Percentiles rank a stretch among this genome's conserved stretches.
Evolutionary conservation across 106 monocot species (phyloP).

Genomic region (Dendrobium catenatum): DNA sequence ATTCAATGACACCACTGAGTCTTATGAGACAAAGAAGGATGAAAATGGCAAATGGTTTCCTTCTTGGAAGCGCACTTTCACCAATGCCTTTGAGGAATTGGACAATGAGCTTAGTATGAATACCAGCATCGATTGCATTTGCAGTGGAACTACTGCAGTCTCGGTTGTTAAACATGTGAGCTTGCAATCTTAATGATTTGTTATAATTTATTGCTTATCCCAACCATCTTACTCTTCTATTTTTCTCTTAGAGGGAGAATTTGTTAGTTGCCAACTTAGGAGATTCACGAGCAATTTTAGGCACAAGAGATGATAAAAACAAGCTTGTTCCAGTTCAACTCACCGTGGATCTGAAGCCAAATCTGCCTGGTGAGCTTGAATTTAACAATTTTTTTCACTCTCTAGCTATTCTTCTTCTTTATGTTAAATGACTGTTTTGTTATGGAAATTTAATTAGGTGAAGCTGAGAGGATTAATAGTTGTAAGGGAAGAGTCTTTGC

Average conservation of each 20-base stretch:
- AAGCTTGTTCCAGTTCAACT: slow-evolving; percentile 37
- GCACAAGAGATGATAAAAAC: slow-evolving; percentile 27
- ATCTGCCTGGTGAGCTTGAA: slow-evolving; percentile 31
- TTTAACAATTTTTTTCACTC: not conserved
- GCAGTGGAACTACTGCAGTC: slow-evolving; percentile 49
- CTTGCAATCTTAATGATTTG: not conserved
- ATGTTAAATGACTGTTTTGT: not conserved
- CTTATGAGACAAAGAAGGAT: not conserved
- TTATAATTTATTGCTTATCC: not conserved
- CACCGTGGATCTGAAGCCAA: slow-evolving; percentile 48
- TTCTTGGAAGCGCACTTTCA: slow-evolving; percentile 16
- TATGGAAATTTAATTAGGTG: slow-evolving; percentile 15
- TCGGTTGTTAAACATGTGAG: slow-evolving; percentile 34
- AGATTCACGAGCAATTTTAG: slow-evolving; percentile 42
- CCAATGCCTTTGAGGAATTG: slow-evolving; percentile 35
- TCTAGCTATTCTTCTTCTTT: not conserved
- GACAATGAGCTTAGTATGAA: slow-evolving; percentile 28
- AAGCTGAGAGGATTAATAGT: slow-evolving; percentile 36
- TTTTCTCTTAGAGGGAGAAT: slow-evolving; percentile 20
- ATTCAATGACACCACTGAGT: not conserved
- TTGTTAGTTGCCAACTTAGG: slow-evolving; percentile 46
- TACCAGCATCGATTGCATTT: slow-evolving; percentile 35
- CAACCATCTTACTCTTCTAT: not conserved
- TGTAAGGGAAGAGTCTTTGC: slow-evolving; percentile 49
- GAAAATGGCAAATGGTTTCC: not conserved